phyloP scores from a whole-genome alignment of 2,329 filamentous ascomycete species.

The Aureobasidium sp. region DNA sequence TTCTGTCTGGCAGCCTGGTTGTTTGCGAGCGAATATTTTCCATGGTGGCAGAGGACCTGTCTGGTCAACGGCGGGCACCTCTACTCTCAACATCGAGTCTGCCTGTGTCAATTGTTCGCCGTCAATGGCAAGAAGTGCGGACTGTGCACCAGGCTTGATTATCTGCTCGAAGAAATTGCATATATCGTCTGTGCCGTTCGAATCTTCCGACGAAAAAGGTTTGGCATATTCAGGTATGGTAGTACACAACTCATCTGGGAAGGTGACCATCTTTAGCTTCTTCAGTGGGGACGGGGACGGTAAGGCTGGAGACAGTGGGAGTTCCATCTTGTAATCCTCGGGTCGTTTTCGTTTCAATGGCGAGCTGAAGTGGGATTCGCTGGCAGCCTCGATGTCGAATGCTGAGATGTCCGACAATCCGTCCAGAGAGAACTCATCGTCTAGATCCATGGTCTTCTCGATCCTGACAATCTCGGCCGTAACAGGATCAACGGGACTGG shows the following conservation, averaged over 20 bases:
- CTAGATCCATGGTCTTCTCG: neutral
- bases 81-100: constrained; percentile 40
- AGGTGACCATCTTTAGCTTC: constrained; percentile 1
- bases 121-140: constrained; percentile 28
- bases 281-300: neutral
- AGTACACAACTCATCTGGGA: neutral
- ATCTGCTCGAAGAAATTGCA: neutral
- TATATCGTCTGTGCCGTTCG: neutral
- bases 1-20: constrained; percentile 18
- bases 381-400: neutral
- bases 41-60: constrained; percentile 38
- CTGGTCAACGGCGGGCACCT: constrained; percentile 41
- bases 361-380: neutral
- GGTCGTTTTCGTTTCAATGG: neutral
- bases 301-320: neutral
- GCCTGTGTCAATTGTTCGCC: constrained; percentile 39
- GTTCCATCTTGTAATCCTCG: constrained; percentile 10
- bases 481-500: neutral
- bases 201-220: neutral
- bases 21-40: constrained; percentile 27
- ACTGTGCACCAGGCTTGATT: constrained; percentile 29
- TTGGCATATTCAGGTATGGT: neutral
- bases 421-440: neutral
- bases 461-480: neutral
- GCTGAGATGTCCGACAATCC: neutral